These are phyloP conservation scores for Zygoascus hellenicus DNA, from an alignment of 1,139 yeast species.

Conservation along the genomic window DNA sequence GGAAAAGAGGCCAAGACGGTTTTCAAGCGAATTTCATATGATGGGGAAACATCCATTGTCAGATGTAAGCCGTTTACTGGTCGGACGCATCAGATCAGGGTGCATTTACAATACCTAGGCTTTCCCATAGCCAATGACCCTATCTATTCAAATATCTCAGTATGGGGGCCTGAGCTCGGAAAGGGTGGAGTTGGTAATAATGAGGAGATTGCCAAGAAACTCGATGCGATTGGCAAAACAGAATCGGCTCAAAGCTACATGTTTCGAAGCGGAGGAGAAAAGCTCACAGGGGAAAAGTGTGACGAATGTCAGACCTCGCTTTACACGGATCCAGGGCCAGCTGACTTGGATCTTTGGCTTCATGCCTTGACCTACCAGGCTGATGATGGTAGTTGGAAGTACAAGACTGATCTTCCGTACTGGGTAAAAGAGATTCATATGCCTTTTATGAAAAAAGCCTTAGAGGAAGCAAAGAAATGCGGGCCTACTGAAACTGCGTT, in stretches of 20 bases:
- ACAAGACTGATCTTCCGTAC: conserved; percentile 71
- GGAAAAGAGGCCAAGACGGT: conserved; percentile 56
- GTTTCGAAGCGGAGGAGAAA: conserved; percentile 48
- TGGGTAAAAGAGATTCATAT: conserved; percentile 71
- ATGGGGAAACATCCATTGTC: conserved; percentile 63
- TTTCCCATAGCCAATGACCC: conserved; percentile 95
- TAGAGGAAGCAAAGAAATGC: conserved; percentile 73
- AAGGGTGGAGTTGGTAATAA: conserved; percentile 47
- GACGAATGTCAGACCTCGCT: conserved; percentile 62
- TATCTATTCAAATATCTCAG: conserved; percentile 57
- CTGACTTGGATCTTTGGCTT: conserved; percentile 80
- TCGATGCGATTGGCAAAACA: conserved; percentile 66
- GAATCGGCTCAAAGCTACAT: conserved; percentile 65
- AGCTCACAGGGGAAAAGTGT: conserved; percentile 53
- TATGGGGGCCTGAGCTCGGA: conserved; percentile 69
- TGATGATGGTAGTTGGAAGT: conserved; percentile 58
- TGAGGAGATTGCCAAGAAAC: conserved; percentile 40
- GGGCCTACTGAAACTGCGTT: conserved; percentile 82
- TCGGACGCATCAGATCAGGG: conserved; percentile 90
- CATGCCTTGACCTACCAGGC: conserved; percentile 78
- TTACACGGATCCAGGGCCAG: conserved; percentile 83
- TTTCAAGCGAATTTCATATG: conserved; percentile 55
- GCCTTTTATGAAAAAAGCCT: conserved; percentile 54
- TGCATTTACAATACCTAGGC: conserved; percentile 82
- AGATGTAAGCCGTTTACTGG: conserved; percentile 85